Evolutionary conservation across 805 yeast species (phyloP), one percentile per base, ranked within the genome.

Genomic region (Wickerhamomyces canadensis): DNA sequence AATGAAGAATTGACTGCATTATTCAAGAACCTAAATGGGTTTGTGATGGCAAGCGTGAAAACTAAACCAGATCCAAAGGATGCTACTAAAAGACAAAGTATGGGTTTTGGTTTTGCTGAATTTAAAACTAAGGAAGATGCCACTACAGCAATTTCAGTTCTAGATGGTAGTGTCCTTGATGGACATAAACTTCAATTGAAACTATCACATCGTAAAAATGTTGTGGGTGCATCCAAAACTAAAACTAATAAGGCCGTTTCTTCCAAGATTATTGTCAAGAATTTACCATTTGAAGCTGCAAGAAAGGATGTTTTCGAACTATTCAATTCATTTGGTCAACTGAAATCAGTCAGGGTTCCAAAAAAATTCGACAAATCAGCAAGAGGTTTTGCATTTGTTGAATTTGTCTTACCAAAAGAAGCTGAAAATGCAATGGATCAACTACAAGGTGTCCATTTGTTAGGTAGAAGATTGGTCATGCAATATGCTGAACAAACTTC

Each of bases 51-150:
- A 2, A 78, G 80, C 18, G 83, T 93, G 37, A 86, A 86, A 55
- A 83, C 83, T 19, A 91, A 89, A 57, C 89, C 96, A 2, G 95
- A 91, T 62, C 76, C 95, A 26, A 85, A 79, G 61, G 73, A 76
- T 42, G 55, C 73, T 2, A 82, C 80, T 10, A 74, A 74, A 40
- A 63, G 69, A n/a, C 70, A 79, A 42, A 87, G 96, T 51, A 93
- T 93, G 98, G 98, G 98, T 16, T 93, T 88, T 54, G 98, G 98
- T 1, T 93, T 93, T 64, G 96, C 77, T 12, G 98, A 93, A 62
- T 93, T 87, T 61, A 76, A 68, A 48, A 76, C 89, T 2, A 76
- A 75, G 47, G 85, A 78, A 27, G 78, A 83, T 52, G 98, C 98
- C 0, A 69, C 75, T 28, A 68, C 73, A 11, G 98, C 96, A 6